Evolutionary conservation across 2,329 filamentous ascomycete species (phyloP).

Genomic region (Stagonosporopsis tanaceti): DNA sequence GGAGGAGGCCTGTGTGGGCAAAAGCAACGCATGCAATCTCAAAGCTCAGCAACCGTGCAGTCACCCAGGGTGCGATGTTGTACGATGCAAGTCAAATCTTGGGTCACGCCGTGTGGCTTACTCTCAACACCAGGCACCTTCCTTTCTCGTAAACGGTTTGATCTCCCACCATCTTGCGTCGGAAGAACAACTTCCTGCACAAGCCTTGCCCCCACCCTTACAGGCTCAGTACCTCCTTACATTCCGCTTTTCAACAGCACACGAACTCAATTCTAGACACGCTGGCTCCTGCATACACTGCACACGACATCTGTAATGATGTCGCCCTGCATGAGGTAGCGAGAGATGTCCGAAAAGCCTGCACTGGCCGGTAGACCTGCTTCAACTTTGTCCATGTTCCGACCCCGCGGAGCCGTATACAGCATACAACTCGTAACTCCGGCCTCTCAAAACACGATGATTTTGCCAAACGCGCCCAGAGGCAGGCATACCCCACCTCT

Average conservation of each 20-base stretch:
- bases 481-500: conserved; percentile 16
- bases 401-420: conserved; percentile 11
- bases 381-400: conserved; percentile 1
- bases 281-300: conserved; percentile 10
- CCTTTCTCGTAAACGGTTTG: conserved; percentile 23
- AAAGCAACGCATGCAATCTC: conserved; percentile 13
- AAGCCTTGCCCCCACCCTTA: conserved; percentile 15
- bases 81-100: conserved; percentile 17
- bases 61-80: background rate
- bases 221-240: conserved; percentile 5
- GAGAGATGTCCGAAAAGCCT: conserved; percentile 8
- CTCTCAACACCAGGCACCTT: conserved; percentile 21
- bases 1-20: conserved; percentile 8
- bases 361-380: conserved; percentile 16
- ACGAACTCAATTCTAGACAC: conserved; percentile 7
- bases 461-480: conserved; percentile 27
- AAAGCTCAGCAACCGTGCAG: background rate
- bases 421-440: conserved; percentile 7
- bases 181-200: conserved; percentile 16
- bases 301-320: conserved; percentile 14
- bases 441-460: conserved; percentile 22
- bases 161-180: conserved; percentile 17
- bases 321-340: conserved; percentile 16
- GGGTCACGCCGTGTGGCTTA: conserved; percentile 22
- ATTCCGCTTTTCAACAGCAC: conserved; percentile 7